Percentiles rank a stretch among this genome's conserved stretches.
phyloP scores from a whole-genome alignment of 176 grass and related monocot species.

The Luzula sylvatica region DNA sequence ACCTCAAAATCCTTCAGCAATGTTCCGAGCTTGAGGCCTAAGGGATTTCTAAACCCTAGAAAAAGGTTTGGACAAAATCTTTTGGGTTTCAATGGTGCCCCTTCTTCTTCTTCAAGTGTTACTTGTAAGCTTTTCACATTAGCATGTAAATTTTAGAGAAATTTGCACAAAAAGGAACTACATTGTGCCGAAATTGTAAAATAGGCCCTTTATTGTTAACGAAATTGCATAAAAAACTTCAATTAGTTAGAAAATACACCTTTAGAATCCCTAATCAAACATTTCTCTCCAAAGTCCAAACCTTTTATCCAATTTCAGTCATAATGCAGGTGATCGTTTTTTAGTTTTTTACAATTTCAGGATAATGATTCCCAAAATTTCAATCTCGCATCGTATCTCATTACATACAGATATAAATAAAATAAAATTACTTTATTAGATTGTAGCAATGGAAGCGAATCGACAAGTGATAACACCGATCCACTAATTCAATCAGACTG shows the following conservation, averaged over 20 bases:
- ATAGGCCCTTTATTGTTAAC: not conserved
- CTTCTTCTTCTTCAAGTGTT: constrained; percentile 12
- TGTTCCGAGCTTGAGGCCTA: constrained; percentile 10
- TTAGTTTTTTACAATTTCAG: too few relatives aligned
- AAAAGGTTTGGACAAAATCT: constrained; percentile 15
- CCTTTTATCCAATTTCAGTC: too few relatives aligned
- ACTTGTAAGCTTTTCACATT: constrained; percentile 20
- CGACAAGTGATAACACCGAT: not conserved
- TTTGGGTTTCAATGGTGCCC: not conserved
- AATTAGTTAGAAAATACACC: not conserved
- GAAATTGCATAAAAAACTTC: not conserved
- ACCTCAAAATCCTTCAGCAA: constrained; percentile 31
- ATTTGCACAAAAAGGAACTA: not conserved
- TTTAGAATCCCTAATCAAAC: not conserved
- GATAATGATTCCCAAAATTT: not conserved
- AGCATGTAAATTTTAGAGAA: not conserved
- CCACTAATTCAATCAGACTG: constrained; percentile 40
- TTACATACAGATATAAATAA: not conserved
- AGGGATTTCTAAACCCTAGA: constrained; percentile 11
- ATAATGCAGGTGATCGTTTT: too few relatives aligned
- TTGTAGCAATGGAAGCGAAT: constrained; percentile 7
- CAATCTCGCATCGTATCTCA: not conserved
- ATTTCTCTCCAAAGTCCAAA: too few relatives aligned
- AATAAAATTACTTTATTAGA: not conserved
- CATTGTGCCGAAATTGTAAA: not conserved